Conservation (phyloP, 2,329 filamentous ascomycete species). For the Microsporum canis region DNA sequence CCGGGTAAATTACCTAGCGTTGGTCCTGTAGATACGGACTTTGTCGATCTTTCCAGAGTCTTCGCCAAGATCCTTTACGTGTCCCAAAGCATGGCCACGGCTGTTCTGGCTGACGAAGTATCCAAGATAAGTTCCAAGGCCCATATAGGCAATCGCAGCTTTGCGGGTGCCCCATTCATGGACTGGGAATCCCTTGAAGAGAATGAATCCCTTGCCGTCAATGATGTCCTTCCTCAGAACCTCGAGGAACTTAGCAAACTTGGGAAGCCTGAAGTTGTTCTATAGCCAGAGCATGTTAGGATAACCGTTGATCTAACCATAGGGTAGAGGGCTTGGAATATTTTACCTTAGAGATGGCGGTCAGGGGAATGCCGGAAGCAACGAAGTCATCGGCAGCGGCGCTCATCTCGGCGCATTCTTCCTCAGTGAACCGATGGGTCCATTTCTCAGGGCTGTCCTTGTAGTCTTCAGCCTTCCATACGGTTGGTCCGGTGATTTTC, state of each 20-base stretch:
- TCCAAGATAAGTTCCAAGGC: conserved; percentile 70
- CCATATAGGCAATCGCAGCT: conserved; percentile 82
- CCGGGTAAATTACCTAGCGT: conserved; percentile 45
- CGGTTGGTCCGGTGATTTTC: conserved; percentile 58
- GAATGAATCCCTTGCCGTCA: conserved; percentile 77
- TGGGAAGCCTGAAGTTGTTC: conserved; percentile 51
- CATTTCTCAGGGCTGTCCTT: conserved; percentile 53
- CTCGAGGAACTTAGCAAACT: conserved; percentile 43
- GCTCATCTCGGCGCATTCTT: conserved; percentile 58
- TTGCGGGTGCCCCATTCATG: conserved; percentile 65
- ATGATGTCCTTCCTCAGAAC: conserved; percentile 55
- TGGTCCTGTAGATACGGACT: conserved; percentile 82
- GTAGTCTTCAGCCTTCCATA: conserved; percentile 60
- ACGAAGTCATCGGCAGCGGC: conserved; percentile 59
- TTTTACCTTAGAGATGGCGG: conserved; percentile 53
- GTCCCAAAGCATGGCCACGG: conserved; percentile 71
- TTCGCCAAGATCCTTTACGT: conserved; percentile 80
- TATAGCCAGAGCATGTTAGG: conserved; percentile 16
- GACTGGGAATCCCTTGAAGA: conserved; percentile 79
- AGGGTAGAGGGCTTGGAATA: no score
- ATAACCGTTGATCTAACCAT: background rate
- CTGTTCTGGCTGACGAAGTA: conserved; percentile 84
- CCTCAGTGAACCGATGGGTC: conserved; percentile 57
- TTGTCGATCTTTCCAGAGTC: conserved; percentile 71
- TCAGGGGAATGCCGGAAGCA: conserved; percentile 52